phyloP scores from a whole-genome alignment of 1,139 yeast species.

The Suzukiozyma palmioleophila region DNA sequence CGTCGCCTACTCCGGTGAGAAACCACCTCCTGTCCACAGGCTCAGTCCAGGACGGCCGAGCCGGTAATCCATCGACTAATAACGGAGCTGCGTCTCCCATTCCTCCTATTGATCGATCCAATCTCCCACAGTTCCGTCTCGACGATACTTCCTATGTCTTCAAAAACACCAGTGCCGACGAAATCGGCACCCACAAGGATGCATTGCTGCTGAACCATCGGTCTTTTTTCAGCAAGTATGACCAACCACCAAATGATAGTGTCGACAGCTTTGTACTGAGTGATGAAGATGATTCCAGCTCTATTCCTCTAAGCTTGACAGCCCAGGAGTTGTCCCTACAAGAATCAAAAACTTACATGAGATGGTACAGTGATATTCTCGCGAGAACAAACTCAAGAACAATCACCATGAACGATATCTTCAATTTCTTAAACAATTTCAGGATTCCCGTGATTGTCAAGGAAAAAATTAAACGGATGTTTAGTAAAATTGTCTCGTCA shows the following conservation, averaged over 20 bases:
- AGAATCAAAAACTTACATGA: slow-evolving; percentile 66
- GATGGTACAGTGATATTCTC: slow-evolving; percentile 74
- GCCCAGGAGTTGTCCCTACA: slow-evolving; percentile 57
- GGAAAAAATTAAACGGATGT: slow-evolving; percentile 45
- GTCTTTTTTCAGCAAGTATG: not conserved
- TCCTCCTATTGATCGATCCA: not conserved
- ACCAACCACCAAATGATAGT: slow-evolving; percentile 2
- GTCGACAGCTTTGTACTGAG: slow-evolving; percentile 2
- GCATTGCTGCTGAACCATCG: not conserved
- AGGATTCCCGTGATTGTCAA: slow-evolving; percentile 41
- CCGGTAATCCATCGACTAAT: not conserved
- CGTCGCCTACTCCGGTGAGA: not conserved
- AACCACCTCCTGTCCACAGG: not conserved
- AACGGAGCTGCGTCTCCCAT: not conserved
- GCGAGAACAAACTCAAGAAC: slow-evolving; percentile 54
- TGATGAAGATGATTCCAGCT: not conserved
- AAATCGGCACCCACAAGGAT: not conserved
- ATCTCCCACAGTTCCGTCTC: not conserved
- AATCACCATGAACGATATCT: slow-evolving; percentile 59
- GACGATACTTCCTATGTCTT: not conserved
- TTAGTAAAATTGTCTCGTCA: slow-evolving; percentile 44
- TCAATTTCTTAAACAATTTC: slow-evolving; percentile 59
- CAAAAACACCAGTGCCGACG: slow-evolving; percentile 1
- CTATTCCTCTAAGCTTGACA: slow-evolving; percentile 57
- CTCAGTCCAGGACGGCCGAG: not conserved